Evolutionary conservation across 1,284 basidiomycete genomes (phyloP).

Genomic region (Gymnopus androsaceus): DNA sequence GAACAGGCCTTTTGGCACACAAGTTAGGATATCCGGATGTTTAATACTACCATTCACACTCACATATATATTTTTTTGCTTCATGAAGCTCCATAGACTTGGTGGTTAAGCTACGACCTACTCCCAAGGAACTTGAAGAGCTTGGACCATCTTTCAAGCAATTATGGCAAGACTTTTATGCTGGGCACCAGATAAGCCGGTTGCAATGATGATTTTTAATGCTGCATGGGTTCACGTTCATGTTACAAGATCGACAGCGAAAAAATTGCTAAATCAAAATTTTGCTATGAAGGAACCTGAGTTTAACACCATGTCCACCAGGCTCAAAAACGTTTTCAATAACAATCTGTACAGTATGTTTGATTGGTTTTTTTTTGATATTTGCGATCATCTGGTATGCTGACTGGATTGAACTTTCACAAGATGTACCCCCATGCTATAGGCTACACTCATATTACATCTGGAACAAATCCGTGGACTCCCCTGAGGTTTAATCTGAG

Average conservation of each 20-base stretch:
- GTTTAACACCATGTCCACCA: slow-evolving; percentile 6
- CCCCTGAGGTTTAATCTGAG: slow-evolving; percentile 33
- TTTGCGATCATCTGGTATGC: too few relatives aligned
- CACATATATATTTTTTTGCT: neutral
- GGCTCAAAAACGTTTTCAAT: slow-evolving; percentile 34
- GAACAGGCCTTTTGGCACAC: slow-evolving; percentile 49
- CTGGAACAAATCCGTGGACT: slow-evolving; percentile 30
- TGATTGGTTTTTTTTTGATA: neutral
- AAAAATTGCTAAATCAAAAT: neutral
- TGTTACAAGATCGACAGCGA: too few relatives aligned
- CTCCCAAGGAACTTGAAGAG: slow-evolving; percentile 38
- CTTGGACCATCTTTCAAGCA: slow-evolving; percentile 47
- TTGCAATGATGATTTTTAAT: slow-evolving; percentile 27
- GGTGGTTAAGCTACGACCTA: slow-evolving; percentile 52
- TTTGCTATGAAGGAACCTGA: neutral
- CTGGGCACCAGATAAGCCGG: slow-evolving; percentile 49
- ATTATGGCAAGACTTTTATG: slow-evolving; percentile 47
- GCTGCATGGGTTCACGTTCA: slow-evolving; percentile 30
- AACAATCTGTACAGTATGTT: slow-evolving; percentile 30
- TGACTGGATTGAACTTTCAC: neutral
- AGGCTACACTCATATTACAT: slow-evolving; percentile 41
- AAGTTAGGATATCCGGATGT: too few relatives aligned
- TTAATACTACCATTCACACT: too few relatives aligned
- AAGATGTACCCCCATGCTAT: slow-evolving; percentile 36
- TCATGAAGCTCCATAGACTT: slow-evolving; percentile 42